Conservation (phyloP, 768 basidiomycete species). For the Clathrus columnatus region DNA sequence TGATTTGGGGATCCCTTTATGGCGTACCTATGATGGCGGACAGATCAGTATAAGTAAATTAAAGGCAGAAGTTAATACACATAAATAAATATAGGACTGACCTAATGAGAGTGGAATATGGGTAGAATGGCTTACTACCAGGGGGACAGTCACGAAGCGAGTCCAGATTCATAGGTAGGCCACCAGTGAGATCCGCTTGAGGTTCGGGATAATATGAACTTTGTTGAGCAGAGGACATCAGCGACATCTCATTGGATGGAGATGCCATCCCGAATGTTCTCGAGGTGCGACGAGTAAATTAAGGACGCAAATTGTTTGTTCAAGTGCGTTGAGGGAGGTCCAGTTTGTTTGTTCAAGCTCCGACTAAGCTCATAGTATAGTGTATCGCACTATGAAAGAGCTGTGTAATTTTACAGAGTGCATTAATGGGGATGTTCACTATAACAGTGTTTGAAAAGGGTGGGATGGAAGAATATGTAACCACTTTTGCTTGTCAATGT, state of each 20-base stretch:
- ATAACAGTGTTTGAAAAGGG: background rate
- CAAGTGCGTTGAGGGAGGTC: background rate
- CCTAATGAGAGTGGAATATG: slow-evolving; percentile 87
- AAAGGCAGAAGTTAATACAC: background rate
- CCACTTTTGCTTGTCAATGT: slow-evolving; percentile 8
- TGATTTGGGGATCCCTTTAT: slow-evolving; percentile 88
- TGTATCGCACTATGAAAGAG: background rate
- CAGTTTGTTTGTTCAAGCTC: slow-evolving; percentile 7
- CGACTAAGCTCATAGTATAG: slow-evolving; percentile 3
- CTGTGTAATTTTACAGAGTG: background rate
- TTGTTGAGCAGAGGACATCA: slow-evolving; percentile 3
- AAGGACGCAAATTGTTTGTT: background rate
- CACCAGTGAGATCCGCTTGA: slow-evolving; percentile 72
- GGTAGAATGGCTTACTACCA: slow-evolving; percentile 85
- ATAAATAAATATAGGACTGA: slow-evolving; percentile 30
- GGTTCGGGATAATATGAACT: slow-evolving; percentile 65
- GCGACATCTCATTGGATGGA: slow-evolving; percentile 5
- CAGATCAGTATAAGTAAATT: slow-evolving; percentile 13
- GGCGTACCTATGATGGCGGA: slow-evolving; percentile 51
- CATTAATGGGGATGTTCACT: background rate
- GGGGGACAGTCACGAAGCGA: slow-evolving; percentile 81
- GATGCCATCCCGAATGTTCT: slow-evolving; percentile 2
- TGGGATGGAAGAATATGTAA: background rate
- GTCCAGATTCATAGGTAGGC: slow-evolving; percentile 79
- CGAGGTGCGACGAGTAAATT: background rate